Evolutionary conservation across 352 stramenopile genomes (phyloP), one percentile per base, ranked within the genome.

Genomic region (Thraustochytrium sp.): DNA sequence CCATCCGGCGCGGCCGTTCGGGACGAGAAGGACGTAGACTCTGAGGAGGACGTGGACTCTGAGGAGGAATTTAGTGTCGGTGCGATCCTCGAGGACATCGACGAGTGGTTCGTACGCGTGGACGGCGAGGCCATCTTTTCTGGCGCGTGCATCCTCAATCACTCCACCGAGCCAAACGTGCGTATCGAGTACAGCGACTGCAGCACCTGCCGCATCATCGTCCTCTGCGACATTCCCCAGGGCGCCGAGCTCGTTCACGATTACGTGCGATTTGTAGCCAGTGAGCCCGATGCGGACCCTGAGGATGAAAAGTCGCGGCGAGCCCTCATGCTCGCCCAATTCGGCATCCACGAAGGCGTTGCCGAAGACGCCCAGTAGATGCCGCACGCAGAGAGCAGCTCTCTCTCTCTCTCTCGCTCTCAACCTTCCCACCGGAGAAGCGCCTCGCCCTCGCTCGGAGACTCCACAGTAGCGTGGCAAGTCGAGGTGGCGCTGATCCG

Each of bases 171-270:
- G 9, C 72, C 72, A 53, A 82, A 82, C 29, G 37, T 82, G 23
- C 44, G 44, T 34, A 63, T 82, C 72, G 72, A 82, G 29, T 82
- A 82, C 72, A 23, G 9, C 21, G 36, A 64, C 26, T 49, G 48
- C 37, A 61, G 26, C 49, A 75, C 8, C 1, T 55, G 38, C 23
- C 72, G 54, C 23, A 44, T 48, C 8, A 48, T 68, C 29, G 53
- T 29, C 16, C 40, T 82, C 18, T 23, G 54, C 26, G 48, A 63
- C 29, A 80, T 82, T 29, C 5, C 72, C 8, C 18, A 48, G 18
- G 72, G 72, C 23, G 34, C 8, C 9, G 72, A 82, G 54, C 72
- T 82, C 29, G 37, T 68, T 51, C 72, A 82, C 37, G 72, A 82
- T 31, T 82, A 82, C 42, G 44, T 82, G 21, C 72, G 72, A n/a